phyloP scores from a whole-genome alignment of 1,139 yeast species.

The Insectozyma bohioensis region DNA sequence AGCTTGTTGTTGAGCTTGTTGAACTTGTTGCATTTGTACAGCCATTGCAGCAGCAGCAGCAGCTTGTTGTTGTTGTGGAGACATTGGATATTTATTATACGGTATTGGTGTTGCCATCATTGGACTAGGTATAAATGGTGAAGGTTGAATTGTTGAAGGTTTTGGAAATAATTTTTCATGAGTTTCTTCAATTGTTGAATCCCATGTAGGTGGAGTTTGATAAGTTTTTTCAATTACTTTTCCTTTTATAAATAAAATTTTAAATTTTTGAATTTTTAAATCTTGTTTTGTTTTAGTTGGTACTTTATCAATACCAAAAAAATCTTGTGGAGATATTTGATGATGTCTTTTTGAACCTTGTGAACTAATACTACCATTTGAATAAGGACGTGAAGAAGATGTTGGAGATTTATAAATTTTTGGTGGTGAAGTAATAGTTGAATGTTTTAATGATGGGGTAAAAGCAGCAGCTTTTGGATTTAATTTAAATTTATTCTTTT shows the following conservation, averaged over 20 bases:
- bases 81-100: conserved; percentile 19
- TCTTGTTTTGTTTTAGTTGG: conserved; percentile 47
- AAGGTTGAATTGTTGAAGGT: conserved; percentile 13
- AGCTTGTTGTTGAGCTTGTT: neutral
- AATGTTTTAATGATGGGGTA: conserved; percentile 49
- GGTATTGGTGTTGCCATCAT: conserved; percentile 25
- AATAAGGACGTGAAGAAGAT: conserved; percentile 31
- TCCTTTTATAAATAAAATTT: conserved; percentile 40
- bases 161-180: conserved; percentile 48
- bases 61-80: conserved; percentile 24
- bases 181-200: conserved; percentile 54
- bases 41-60: too few species aligned
- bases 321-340: conserved; percentile 44
- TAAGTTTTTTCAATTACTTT: conserved; percentile 56
- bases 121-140: conserved; percentile 37
- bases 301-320: conserved; percentile 44
- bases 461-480: conserved; percentile 73
- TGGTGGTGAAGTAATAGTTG: conserved; percentile 30
- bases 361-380: conserved; percentile 21
- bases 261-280: conserved; percentile 37
- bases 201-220: conserved; percentile 82
- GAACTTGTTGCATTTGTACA: too few species aligned
- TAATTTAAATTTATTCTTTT: conserved; percentile 51
- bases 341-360: conserved; percentile 34
- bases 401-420: conserved; percentile 31